A percentile compares a stretch with the other conserved stretches of the same genome.
Conservation (phyloP, 1,284 basidiomycete genomes). For the Porodaedalea pini region DNA sequence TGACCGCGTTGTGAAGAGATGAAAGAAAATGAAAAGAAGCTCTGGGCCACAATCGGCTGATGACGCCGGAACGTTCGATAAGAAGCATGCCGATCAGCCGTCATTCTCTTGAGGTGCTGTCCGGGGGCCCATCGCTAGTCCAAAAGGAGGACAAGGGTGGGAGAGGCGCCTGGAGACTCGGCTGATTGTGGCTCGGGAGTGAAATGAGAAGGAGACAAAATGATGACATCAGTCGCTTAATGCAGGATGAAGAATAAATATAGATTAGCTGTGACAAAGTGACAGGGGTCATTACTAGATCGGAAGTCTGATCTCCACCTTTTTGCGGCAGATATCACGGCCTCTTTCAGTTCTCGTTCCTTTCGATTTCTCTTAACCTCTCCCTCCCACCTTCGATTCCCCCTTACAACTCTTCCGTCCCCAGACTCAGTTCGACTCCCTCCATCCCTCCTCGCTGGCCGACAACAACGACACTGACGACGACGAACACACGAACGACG, state of each 20-base stretch:
- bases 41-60: not conserved
- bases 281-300: not conserved
- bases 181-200: not conserved
- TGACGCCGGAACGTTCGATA: constrained; percentile 6
- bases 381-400: not conserved
- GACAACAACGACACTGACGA: constrained; percentile 2
- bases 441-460: constrained; percentile 13
- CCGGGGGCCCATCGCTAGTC: not conserved
- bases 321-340: constrained; percentile 2
- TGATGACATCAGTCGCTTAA: not conserved
- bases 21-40: not conserved
- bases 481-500: not conserved
- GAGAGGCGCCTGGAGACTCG: not conserved
- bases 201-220: not conserved
- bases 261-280: not conserved
- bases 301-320: constrained; percentile 7
- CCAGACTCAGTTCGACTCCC: not conserved
- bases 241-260: not conserved
- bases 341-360: constrained; percentile 6
- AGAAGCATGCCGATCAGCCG: constrained; percentile 3
- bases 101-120: not conserved
- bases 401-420: not conserved
- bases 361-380: constrained; percentile 1
- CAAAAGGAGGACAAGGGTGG: not conserved
- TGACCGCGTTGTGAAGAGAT: not conserved